Percentiles rank a stretch among this genome's conserved stretches.
Evolutionary conservation across 1,284 basidiomycete genomes (phyloP).

Genomic region (Mycosarcoma mackinlayi): DNA sequence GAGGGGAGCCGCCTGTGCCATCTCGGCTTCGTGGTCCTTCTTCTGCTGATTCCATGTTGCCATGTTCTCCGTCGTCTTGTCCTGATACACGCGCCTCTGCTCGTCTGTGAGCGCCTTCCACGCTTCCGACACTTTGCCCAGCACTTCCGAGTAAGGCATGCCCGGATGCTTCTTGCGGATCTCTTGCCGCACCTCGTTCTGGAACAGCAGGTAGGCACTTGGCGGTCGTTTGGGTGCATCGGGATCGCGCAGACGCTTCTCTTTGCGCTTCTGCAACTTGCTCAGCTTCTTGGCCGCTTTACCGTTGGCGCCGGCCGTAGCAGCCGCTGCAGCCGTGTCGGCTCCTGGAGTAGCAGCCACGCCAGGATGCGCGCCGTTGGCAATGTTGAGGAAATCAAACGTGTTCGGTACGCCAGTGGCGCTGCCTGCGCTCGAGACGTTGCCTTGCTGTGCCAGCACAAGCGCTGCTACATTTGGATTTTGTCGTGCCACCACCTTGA

Average conservation of each 20-base stretch:
- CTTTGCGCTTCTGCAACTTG: slow-evolving; percentile 53
- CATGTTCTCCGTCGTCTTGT: slow-evolving; percentile 60
- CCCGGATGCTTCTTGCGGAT: slow-evolving; percentile 58
- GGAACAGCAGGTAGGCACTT: slow-evolving; percentile 62
- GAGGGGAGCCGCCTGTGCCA: slow-evolving; percentile 19
- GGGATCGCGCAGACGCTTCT: slow-evolving; percentile 57
- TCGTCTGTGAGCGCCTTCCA: slow-evolving; percentile 61
- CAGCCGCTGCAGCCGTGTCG: slow-evolving; percentile 36
- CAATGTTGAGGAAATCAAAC: slow-evolving; percentile 51
- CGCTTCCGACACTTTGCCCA: slow-evolving; percentile 58
- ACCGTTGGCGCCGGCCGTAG: slow-evolving; percentile 38
- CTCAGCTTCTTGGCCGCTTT: slow-evolving; percentile 47
- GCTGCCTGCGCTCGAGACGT: slow-evolving; percentile 31
- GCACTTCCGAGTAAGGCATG: slow-evolving; percentile 53
- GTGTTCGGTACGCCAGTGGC: slow-evolving; percentile 29
- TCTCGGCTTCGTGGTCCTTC: slow-evolving; percentile 51
- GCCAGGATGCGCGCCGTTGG: slow-evolving; percentile 38
- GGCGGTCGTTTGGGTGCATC: slow-evolving; percentile 63
- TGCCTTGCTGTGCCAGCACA: slow-evolving; percentile 48
- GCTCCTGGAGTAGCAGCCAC: slow-evolving; percentile 23
- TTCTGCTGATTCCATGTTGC: slow-evolving; percentile 57
- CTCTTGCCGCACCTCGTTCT: slow-evolving; percentile 62
- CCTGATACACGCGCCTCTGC: slow-evolving; percentile 55
- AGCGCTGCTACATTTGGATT: slow-evolving; percentile 56
- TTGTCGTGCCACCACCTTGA: slow-evolving; percentile 50